Conservation (phyloP, 208 protist species). For the Wallacemonas sp. region DNA sequence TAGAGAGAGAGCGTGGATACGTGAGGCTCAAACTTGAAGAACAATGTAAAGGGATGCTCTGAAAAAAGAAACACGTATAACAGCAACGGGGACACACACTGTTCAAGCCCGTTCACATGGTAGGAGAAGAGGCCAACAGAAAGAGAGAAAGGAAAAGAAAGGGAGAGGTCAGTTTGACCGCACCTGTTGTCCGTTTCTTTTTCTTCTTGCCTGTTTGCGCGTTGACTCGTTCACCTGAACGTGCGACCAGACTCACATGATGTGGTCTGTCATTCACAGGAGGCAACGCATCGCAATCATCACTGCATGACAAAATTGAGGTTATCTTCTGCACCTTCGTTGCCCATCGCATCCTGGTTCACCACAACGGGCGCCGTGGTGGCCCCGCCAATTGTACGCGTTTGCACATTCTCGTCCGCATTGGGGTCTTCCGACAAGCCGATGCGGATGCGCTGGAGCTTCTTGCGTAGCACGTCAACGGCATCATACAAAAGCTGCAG, state of each 20-base stretch:
- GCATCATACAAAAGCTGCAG: constrained; percentile 86
- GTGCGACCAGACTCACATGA: neutral
- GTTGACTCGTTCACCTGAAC: too few relatives aligned
- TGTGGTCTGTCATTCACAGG: neutral
- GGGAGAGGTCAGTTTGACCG: too few relatives aligned
- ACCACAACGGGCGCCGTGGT: constrained; percentile 83
- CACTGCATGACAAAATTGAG: constrained; percentile 89
- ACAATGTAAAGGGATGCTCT: too few relatives aligned
- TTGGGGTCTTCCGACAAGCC: constrained; percentile 74
- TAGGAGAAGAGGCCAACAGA: too few relatives aligned
- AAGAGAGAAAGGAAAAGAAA: too few relatives aligned
- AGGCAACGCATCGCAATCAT: neutral
- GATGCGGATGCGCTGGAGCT: constrained; percentile 66
- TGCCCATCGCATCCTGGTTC: constrained; percentile 74
- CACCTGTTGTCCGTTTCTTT: too few relatives aligned
- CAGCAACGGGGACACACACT: too few relatives aligned
- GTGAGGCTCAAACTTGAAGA: too few relatives aligned
- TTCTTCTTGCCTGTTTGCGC: too few relatives aligned
- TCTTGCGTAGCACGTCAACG: constrained; percentile 77
- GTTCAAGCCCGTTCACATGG: too few relatives aligned
- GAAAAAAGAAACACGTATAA: too few relatives aligned
- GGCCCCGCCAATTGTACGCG: constrained; percentile 75
- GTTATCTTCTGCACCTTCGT: constrained; percentile 79
- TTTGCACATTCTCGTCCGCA: constrained; percentile 60
- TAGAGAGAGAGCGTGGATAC: too few relatives aligned